Evolutionary conservation across 2,329 filamentous ascomycete genomes (phyloP), one percentile per base, ranked within the genome.

Genomic region (Pseudodiploospora longispora): DNA sequence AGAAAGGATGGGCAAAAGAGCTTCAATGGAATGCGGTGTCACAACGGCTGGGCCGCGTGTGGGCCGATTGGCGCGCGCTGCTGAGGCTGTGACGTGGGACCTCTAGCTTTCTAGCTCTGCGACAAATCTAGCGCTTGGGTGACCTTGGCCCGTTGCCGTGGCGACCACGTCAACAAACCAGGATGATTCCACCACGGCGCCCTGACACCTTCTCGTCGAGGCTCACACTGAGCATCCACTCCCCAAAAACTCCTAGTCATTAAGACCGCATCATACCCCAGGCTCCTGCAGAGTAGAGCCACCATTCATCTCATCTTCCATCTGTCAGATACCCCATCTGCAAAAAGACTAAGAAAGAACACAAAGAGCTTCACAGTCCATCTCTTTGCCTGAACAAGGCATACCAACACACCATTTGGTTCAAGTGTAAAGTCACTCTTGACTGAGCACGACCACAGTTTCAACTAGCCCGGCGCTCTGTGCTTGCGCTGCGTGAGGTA

Each of bases 401-500:
- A 53, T 55, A 41, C 46, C 42, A 40, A 45, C 42, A 45, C 43
- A 37, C 43, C 37, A 42, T 37, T 30, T 35, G 28, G 37, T 48
- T 40, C 43, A 51, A 48, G 48, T 53, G 54, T 54, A 57, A 65
- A 65, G 65, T 69, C 69, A 58, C 58, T 59, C 51, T 59, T 64
- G 66, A 70, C 70, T 76, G 74, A 73, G 66, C 59, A 68, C 68
- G 59, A 70, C 61, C 50, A 58, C 57, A 60, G 48, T 54, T 57
- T 61, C 51, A 29, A 52, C 60, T 69, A 74, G 82, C 83, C 85
- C 83, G 83, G 83, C 83, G 80, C 77, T 75, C 79, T 82, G 80
- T 68, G 82, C 82, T 86, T 84, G 82, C 81, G 76, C 81, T 87
- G 83, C 82, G 83, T 82, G 83, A 89, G 83, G 85, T 88, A 65